Evolutionary conservation across 2,329 filamentous ascomycete species (phyloP).

Genomic region (Colletotrichum endophyticum): DNA sequence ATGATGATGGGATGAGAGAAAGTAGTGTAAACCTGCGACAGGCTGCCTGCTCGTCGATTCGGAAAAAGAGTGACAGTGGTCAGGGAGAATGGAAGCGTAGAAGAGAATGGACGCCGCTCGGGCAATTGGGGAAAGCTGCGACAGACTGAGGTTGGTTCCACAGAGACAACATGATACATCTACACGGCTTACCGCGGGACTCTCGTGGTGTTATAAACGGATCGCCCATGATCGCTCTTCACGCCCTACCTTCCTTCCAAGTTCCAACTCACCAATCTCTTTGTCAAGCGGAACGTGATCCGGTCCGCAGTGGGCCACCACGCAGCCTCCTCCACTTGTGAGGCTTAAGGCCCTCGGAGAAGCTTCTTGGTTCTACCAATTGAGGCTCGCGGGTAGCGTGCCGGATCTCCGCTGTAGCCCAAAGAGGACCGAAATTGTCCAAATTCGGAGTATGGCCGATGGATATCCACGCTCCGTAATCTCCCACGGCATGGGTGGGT

Average conservation of each 20-base stretch:
- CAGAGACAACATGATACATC: neutral
- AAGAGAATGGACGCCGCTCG: neutral
- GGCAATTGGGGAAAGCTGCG: neutral
- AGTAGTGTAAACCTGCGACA: neutral
- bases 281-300: neutral
- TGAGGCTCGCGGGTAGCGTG: neutral
- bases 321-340: neutral
- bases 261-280: neutral
- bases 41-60: neutral
- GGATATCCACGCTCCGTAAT: neutral
- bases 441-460: neutral
- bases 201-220: neutral
- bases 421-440: neutral
- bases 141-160: neutral
- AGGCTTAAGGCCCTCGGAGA: neutral
- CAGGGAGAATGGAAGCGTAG: neutral
- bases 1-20: neutral
- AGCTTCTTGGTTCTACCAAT: neutral
- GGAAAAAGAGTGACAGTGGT: neutral
- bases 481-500: neutral
- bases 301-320: neutral
- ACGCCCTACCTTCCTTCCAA: neutral
- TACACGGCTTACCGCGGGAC: neutral
- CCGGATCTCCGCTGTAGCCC: neutral
- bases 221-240: neutral